A percentile compares a stretch with the other conserved stretches of the same genome.
Evolutionary conservation across 768 basidiomycete genomes (phyloP).

Genomic region (Dacryopinax primogenitus): DNA sequence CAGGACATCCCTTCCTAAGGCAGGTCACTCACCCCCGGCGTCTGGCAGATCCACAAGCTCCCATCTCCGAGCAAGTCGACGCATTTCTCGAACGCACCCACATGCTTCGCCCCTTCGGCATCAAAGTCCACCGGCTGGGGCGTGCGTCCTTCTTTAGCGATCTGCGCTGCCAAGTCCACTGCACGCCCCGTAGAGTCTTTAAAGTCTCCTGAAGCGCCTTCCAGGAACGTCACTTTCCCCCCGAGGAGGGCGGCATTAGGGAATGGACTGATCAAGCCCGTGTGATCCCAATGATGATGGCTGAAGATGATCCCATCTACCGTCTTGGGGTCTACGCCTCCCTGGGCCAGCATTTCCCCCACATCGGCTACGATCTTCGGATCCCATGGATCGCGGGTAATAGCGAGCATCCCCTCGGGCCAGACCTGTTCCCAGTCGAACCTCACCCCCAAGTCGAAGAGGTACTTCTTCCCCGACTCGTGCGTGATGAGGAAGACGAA

Average conservation of each 20-base stretch:
- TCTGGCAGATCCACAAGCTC: not conserved
- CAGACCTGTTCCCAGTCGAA: not conserved
- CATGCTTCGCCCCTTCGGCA: not conserved
- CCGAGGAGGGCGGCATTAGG: constrained; percentile 12
- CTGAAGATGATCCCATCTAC: constrained; percentile 13
- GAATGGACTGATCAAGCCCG: constrained; percentile 5
- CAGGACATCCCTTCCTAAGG: not conserved
- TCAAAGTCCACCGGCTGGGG: not conserved
- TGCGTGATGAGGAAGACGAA: constrained; percentile 12
- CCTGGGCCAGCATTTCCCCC: not conserved
- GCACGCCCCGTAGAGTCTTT: not conserved
- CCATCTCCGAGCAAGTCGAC: not conserved
- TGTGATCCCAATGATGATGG: constrained; percentile 17
- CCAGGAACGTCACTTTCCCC: not conserved
- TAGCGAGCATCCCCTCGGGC: not conserved
- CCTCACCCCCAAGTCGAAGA: constrained; percentile 13
- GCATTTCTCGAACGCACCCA: not conserved
- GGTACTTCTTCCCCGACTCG: not conserved
- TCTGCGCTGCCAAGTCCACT: not conserved
- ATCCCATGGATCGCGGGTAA: not conserved
- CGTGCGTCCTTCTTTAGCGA: not conserved
- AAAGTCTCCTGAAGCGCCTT: not conserved
- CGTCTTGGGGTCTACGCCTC: not conserved
- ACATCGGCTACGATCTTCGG: not conserved
- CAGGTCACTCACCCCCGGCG: not conserved